phyloP scores from a whole-genome alignment of 768 basidiomycete species.

The Lactifluus hygrophoroides region DNA sequence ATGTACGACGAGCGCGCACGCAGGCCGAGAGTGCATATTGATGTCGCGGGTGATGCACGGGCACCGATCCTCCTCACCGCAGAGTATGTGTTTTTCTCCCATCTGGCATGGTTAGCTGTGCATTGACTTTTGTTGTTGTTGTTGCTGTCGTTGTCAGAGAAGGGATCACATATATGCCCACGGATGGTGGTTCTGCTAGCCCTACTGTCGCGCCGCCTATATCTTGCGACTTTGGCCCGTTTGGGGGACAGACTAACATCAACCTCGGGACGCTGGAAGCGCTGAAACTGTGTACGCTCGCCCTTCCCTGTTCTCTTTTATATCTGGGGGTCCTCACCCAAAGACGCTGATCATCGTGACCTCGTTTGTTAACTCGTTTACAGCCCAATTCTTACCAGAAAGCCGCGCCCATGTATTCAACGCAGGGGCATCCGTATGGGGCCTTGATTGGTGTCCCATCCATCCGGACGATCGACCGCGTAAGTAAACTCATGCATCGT shows the following conservation, averaged over 20 bases:
- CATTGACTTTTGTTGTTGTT: background rate
- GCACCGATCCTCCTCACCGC: slow-evolving; percentile 30
- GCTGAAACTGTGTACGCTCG: slow-evolving; percentile 46
- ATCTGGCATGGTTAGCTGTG: background rate
- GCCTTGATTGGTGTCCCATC: slow-evolving; percentile 89
- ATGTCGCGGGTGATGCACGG: slow-evolving; percentile 36
- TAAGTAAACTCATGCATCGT: slow-evolving; percentile 26
- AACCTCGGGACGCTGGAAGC: slow-evolving; percentile 49
- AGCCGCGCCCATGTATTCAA: slow-evolving; percentile 68
- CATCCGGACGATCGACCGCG: slow-evolving; percentile 47
- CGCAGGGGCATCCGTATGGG: slow-evolving; percentile 87
- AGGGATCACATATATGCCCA: slow-evolving; percentile 51
- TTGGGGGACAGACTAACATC: slow-evolving; percentile 41
- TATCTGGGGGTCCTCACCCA: background rate
- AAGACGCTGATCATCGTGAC: background rate
- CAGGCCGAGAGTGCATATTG: slow-evolving; percentile 46
- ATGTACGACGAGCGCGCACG: slow-evolving; percentile 1
- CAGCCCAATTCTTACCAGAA: slow-evolving; percentile 53
- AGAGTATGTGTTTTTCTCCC: slow-evolving; percentile 34
- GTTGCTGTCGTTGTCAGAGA: slow-evolving; percentile 38
- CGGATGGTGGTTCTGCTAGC: slow-evolving; percentile 36
- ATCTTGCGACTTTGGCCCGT: slow-evolving; percentile 59
- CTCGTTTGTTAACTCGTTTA: background rate
- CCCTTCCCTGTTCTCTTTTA: background rate
- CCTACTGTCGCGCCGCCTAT: slow-evolving; percentile 43